Evolutionary conservation across 345 rosid species (phyloP).

Genomic region (Aethionema arabicum): DNA sequence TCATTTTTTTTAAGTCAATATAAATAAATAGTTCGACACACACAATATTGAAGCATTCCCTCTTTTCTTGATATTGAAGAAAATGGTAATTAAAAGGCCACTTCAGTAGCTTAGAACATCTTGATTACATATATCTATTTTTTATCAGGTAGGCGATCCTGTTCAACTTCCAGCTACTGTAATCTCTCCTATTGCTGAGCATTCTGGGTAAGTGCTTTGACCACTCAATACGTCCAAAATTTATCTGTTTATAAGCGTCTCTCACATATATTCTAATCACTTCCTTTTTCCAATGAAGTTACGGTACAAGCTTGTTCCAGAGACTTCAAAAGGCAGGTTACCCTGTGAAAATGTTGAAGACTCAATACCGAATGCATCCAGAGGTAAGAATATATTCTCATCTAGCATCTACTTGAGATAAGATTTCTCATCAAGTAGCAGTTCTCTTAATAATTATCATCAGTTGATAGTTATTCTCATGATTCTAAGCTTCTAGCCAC

Average conservation of each 20-base stretch:
- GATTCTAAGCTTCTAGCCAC: not conserved
- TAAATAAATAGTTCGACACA: not conserved
- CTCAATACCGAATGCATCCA: conserved; percentile 97
- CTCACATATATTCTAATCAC: not conserved
- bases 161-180: conserved; percentile 98
- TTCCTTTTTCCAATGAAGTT: conserved; percentile 45
- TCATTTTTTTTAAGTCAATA: not conserved
- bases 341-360: conserved; percentile 90
- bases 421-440: not conserved
- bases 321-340: conserved; percentile 96
- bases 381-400: conserved; percentile 50
- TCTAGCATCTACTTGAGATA: not conserved
- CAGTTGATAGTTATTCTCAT: no score
- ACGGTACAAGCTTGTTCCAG: conserved; percentile 91
- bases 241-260: conserved; percentile 8
- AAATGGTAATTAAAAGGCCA: not conserved
- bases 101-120: conserved; percentile 5
- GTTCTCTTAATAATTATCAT: not conserved
- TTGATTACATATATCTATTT: conserved; percentile 21
- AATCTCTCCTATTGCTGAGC: conserved; percentile 74
- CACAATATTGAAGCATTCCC: not conserved
- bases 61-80: not conserved
- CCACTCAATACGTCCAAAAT: not conserved
- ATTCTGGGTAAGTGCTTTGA: conserved; percentile 59
- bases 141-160: conserved; percentile 83